Conservation (phyloP, 805 yeast species). For the Spathaspora hagerdaliae region DNA sequence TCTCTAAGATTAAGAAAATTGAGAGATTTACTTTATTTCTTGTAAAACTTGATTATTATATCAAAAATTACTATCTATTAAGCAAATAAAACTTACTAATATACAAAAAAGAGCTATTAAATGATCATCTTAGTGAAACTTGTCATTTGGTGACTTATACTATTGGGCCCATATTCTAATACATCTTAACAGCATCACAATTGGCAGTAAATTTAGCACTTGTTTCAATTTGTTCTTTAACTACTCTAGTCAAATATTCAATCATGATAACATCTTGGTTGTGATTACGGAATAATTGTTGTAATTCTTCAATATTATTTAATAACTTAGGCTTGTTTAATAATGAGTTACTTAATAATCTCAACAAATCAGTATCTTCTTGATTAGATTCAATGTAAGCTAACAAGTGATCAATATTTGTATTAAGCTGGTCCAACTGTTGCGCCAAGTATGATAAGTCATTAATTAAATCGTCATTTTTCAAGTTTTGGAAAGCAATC, state of each 20-base stretch:
- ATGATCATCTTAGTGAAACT: not conserved
- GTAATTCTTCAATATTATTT: slow-evolving; percentile 48
- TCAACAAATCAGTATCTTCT: slow-evolving; percentile 48
- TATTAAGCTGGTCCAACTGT: slow-evolving; percentile 44
- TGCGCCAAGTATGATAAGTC: slow-evolving; percentile 42
- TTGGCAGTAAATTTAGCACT: slow-evolving; percentile 67
- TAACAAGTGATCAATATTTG: slow-evolving; percentile 47
- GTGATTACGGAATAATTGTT: slow-evolving; percentile 62
- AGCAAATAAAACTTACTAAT: not conserved
- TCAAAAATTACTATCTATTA: not conserved
- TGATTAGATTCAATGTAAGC: slow-evolving; percentile 41
- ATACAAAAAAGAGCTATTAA: not conserved
- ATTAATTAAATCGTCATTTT: slow-evolving; percentile 25
- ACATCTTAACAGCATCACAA: slow-evolving; percentile 20
- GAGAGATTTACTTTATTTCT: too few species aligned
- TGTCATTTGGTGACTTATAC: slow-evolving; percentile 1
- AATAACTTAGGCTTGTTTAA: slow-evolving; percentile 48
- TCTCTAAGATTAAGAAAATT: too few species aligned
- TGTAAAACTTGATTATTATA: too few species aligned
- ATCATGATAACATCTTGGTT: slow-evolving; percentile 78
- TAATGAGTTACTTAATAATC: slow-evolving; percentile 57
- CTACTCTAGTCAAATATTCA: slow-evolving; percentile 76
- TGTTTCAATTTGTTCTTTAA: slow-evolving; percentile 79
- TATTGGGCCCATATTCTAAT: not conserved
- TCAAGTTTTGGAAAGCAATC: slow-evolving; percentile 48